Conservation (phyloP, 257 asterid genomes). For the Solanum pinnatisectum region DNA sequence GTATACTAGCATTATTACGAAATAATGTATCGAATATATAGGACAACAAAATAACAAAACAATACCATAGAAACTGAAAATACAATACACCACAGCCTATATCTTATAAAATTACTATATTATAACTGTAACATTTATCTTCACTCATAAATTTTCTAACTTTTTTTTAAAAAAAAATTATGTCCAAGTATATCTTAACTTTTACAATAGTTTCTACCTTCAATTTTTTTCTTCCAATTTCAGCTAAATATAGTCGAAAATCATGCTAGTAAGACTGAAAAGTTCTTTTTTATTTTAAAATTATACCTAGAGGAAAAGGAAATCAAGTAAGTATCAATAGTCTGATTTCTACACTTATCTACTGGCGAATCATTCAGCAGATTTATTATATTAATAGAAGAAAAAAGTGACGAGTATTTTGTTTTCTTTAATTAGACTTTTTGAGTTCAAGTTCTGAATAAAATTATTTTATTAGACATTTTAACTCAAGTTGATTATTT, state of each 20-base stretch:
- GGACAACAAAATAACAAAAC: too few species aligned
- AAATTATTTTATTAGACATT: too few species aligned
- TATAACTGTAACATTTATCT: not conserved
- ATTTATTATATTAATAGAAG: too few species aligned
- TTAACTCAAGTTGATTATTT: not conserved
- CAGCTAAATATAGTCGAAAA: not conserved
- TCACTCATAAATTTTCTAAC: not conserved
- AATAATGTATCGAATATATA: not conserved
- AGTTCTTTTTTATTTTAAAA: not conserved
- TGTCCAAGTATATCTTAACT: not conserved
- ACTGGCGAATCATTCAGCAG: not conserved
- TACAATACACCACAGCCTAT: not conserved
- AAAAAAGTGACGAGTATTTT: not conserved
- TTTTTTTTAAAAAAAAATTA: not conserved
- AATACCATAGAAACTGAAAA: too few species aligned
- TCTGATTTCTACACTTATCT: not conserved
- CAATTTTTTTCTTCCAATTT: not conserved
- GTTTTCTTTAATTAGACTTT: too few species aligned
- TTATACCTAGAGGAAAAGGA: not conserved
- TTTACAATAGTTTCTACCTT: not conserved
- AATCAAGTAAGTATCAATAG: not conserved
- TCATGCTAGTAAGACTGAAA: not conserved
- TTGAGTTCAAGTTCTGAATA: too few species aligned
- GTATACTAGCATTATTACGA: too few species aligned
- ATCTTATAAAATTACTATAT: not conserved